Base-by-base conservation (phyloP, 2,329 filamentous ascomycete genomes). In the Neofusicoccum sp. region DNA sequence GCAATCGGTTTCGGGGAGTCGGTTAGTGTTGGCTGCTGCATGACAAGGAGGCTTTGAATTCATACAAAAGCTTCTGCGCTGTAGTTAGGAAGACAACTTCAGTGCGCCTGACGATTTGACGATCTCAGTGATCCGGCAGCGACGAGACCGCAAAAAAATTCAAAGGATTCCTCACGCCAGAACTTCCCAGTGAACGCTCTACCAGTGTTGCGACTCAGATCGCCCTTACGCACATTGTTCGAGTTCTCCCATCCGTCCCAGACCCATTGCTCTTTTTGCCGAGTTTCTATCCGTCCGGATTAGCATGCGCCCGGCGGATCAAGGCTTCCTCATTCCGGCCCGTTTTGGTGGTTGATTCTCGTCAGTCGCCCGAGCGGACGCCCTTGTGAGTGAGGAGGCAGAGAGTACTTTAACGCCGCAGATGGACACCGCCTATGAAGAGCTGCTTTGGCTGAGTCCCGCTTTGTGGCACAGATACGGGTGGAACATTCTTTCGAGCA, bases 391-490 rank as follows among this genome's bases (percentile, higher is more conserved):
- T 76, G 78, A 76, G 77, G 77, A 77, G 74, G 79, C 77, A 78
- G 73, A 77, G 66, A 69, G 68, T 66, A 68, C 34, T 34, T 22
- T 6, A 50, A 41, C 50, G 68, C 61, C 69, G 66, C 31, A 69
- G 64, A 68, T 64, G 39, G 68, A 58, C 11, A 41, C 62, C 67
- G 67, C 84, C 85, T 78, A 81, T 85, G 84, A 87, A 85, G 85
- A 87, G 85, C 85, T 85, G 82, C 82, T 79, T 79, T 79, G 78
- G 79, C 83, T 78, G 80, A 87, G 84, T 74, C 78, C 76, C 80
- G 28, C 82, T 80, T 78, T 78, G 78, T 79, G 84, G 85, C 84
- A 88, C 86, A 88, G 86, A 88, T 88, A 88, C 85, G 84, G 85
- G 85, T 78, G 80, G 79, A 76, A 88, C 85, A 88, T 60, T 22